phyloP scores from a whole-genome alignment of 1,284 basidiomycete species.

The Sporisorium exsertum region DNA sequence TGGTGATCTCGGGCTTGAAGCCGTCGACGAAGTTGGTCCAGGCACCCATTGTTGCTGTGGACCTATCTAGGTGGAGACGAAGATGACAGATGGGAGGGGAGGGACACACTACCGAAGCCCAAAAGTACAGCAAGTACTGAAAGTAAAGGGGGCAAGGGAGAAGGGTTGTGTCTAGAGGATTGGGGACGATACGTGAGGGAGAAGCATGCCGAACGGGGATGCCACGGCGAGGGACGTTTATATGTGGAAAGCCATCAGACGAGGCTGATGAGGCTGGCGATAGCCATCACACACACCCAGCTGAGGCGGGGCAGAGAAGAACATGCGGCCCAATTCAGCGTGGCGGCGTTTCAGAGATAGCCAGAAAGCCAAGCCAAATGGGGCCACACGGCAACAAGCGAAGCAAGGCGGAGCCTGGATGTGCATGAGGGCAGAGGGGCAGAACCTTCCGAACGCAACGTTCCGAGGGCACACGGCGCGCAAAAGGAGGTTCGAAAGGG shows the following conservation, averaged over 20 bases:
- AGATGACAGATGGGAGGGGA: neutral
- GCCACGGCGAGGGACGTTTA: neutral
- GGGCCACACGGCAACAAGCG: conserved; percentile 2
- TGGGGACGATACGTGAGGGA: neutral
- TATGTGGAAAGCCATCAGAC: neutral
- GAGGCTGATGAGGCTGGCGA: neutral
- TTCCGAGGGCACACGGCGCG: too few relatives aligned
- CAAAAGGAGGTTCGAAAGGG: neutral
- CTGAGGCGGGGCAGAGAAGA: neutral
- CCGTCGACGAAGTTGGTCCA: conserved; percentile 51
- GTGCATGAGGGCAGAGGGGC: conserved; percentile 2
- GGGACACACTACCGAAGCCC: conserved; percentile 1
- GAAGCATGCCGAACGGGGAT: too few relatives aligned
- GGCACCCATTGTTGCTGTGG: conserved; percentile 41
- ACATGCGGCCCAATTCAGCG: neutral
- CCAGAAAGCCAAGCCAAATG: conserved; percentile 1
- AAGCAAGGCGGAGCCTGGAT: conserved; percentile 1
- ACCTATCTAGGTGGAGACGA: neutral
- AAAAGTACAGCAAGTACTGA: neutral
- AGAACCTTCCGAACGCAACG: conserved; percentile 4
- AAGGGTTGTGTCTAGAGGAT: neutral
- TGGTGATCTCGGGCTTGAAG: conserved; percentile 53
- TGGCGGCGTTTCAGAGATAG: conserved; percentile 6
- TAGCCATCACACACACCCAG: neutral
- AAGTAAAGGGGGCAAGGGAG: neutral